phyloP scores from a whole-genome alignment of 495 filamentous ascomycete genomes.

The Aspergillus conjunctus region DNA sequence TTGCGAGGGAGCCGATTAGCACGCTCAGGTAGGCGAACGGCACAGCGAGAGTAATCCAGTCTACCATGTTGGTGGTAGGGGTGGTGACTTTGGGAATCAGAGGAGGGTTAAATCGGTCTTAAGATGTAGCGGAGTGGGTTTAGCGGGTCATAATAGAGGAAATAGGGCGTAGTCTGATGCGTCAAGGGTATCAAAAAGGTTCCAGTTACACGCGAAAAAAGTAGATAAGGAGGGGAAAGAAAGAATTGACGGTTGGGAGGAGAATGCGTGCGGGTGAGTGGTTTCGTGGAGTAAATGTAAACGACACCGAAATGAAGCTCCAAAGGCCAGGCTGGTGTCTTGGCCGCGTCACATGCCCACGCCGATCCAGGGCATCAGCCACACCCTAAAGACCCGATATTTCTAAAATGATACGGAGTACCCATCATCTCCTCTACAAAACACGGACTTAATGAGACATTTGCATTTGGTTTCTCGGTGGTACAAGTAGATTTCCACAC shows the following conservation, averaged over 20 bases:
- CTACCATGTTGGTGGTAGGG: slow-evolving; percentile 49
- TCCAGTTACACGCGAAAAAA: background rate
- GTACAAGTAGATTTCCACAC: slow-evolving; percentile 11
- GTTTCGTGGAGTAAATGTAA: slow-evolving; percentile 1
- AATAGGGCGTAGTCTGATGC: background rate
- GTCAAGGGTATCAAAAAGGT: background rate
- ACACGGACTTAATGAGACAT: background rate
- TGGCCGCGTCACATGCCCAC: slow-evolving; percentile 32
- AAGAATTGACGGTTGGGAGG: background rate
- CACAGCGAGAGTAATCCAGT: slow-evolving; percentile 80
- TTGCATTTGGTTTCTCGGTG: slow-evolving; percentile 7
- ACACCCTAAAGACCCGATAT: background rate
- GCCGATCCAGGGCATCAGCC: background rate
- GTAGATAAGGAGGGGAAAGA: background rate
- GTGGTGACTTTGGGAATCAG: background rate
- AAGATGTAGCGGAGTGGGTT: background rate
- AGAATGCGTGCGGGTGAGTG: slow-evolving; percentile 6
- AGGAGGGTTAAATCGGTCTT: background rate
- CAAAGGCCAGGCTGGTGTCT: slow-evolving; percentile 39
- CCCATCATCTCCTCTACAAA: background rate
- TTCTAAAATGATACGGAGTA: background rate
- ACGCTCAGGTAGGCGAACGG: slow-evolving; percentile 86
- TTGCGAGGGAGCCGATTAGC: slow-evolving; percentile 82
- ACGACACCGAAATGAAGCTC: background rate
- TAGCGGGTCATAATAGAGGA: slow-evolving; percentile 15